Evolutionary conservation across 1,139 yeast species (phyloP), one percentile per base, ranked within the genome.

Genomic region (Kodamaea suecica): DNA sequence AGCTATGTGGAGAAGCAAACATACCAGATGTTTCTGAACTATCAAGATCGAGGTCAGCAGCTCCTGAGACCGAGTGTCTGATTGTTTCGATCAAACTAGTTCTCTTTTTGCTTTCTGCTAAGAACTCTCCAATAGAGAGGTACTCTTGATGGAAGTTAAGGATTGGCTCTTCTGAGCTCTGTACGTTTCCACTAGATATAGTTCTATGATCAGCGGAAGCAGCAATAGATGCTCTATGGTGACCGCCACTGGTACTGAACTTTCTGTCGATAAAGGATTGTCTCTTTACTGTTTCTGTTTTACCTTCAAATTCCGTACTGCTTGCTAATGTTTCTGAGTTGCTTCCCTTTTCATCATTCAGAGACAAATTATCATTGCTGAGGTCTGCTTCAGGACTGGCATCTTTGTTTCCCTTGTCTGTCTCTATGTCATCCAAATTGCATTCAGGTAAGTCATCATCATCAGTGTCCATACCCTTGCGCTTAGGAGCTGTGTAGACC

Each of bases 11-110:
- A 12, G 41, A 34, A 17, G 42, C 47, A 38, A 47, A 47, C 49
- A 47, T 47, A 24, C 50, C 50, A n/a, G 50, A 47, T 35, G 50
- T 47, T 33, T 47, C 50, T n/a, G 50, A 44, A 8, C 49, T 43
- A 17, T 38, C 46, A n/a, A 31, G 26, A 15, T 42, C 39, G 27
- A 31, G 23, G 17, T 37, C 40, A 11, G 36, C 42, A 14, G 27
- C 33, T 11, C 34, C 45, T 11, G 40, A 38, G 17, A 34, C 35
- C 28, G 48, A 42, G 14, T 39, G 35, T 29, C 44, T 39, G 14
- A 41, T 34, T 5, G 45, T 36, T 17, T 43, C 47, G 13, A 42
- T 36, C 24, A 41, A 24, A 24, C 37, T 39, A 25, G 40, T 34
- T 37, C 41, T 41, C 28, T 40, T 32, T 35, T 42, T 45, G 27